phyloP scores from a whole-genome alignment of 306 rosid genomes.

The Urtica urens region DNA sequence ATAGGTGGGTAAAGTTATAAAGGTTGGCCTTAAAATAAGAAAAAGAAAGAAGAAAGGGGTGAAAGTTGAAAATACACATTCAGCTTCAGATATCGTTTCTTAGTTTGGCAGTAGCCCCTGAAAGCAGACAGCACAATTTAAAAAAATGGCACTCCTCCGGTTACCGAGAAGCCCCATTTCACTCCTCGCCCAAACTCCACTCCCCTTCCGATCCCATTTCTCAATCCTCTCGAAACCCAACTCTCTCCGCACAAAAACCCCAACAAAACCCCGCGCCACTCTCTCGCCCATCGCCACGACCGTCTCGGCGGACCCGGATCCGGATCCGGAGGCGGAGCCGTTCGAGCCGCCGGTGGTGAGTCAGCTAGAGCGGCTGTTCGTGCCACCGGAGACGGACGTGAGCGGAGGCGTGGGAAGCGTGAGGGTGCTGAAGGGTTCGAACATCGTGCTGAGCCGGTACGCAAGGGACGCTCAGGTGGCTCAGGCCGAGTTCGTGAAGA shows the following conservation, averaged over 20 bases:
- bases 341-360: constrained; percentile 20
- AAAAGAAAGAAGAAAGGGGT: no score
- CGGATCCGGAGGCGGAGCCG: no score
- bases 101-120: no score
- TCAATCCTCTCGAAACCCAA: constrained; percentile 15
- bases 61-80: no score
- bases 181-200: constrained; percentile 11
- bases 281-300: constrained; percentile 28
- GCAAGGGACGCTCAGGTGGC: constrained; percentile 57
- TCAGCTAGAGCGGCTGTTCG: constrained; percentile 54
- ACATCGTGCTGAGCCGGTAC: constrained; percentile 67
- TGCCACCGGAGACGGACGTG: constrained; percentile 69
- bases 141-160: constrained; percentile 48
- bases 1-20: no score
- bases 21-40: no score
- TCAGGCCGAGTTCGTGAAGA: constrained; percentile 79
- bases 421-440: constrained; percentile 77
- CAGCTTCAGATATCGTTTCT: no score
- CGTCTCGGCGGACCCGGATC: background rate
- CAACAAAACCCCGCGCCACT: constrained; percentile 29
- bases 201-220: background rate
- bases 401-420: constrained; percentile 20
- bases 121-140: no score
- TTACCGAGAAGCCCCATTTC: constrained; percentile 27
- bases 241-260: constrained; percentile 3